Conservation (phyloP, 352 stramenopile species). For the Phytopythium kandeliae region DNA sequence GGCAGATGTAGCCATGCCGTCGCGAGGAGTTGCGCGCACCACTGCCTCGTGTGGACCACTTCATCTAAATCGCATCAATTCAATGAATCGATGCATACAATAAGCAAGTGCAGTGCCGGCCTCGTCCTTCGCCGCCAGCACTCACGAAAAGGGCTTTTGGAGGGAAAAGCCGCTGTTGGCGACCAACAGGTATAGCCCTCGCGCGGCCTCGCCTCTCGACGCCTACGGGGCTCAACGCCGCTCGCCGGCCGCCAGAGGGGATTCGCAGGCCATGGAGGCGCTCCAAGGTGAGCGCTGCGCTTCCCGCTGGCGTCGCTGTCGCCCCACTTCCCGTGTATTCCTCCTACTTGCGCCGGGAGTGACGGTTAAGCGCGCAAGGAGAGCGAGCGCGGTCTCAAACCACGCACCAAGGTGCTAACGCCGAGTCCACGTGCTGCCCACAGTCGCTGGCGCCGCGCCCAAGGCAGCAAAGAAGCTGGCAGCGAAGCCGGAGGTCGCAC, state of each 20-base stretch:
- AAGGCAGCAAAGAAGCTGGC: not conserved
- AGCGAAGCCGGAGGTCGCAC: not conserved
- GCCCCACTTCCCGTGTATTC: not conserved
- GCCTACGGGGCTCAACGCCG: not conserved
- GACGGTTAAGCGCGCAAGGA: not conserved
- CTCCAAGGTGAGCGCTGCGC: not conserved
- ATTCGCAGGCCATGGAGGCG: not conserved
- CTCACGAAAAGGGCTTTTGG: conserved; percentile 10
- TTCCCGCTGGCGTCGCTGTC: too few relatives aligned
- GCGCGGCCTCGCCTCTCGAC: not conserved
- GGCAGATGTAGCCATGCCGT: conserved; percentile 9
- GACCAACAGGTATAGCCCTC: too few relatives aligned
- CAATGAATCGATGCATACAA: conserved; percentile 60
- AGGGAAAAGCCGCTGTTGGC: conserved; percentile 2
- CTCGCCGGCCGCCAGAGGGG: not conserved
- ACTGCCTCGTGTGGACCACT: not conserved
- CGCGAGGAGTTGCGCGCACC: too few relatives aligned
- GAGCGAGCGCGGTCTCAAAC: too few relatives aligned
- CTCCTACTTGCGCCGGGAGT: not conserved
- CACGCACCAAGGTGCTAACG: too few relatives aligned
- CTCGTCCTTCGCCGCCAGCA: conserved; percentile 1
- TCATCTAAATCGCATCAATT: conserved; percentile 19
- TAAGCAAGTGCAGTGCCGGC: conserved; percentile 16
- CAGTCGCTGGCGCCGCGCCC: not conserved
- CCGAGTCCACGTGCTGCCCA: not conserved